Evolutionary conservation across 257 asterid genomes (phyloP).

Genomic region (Solanum clarkiae): DNA sequence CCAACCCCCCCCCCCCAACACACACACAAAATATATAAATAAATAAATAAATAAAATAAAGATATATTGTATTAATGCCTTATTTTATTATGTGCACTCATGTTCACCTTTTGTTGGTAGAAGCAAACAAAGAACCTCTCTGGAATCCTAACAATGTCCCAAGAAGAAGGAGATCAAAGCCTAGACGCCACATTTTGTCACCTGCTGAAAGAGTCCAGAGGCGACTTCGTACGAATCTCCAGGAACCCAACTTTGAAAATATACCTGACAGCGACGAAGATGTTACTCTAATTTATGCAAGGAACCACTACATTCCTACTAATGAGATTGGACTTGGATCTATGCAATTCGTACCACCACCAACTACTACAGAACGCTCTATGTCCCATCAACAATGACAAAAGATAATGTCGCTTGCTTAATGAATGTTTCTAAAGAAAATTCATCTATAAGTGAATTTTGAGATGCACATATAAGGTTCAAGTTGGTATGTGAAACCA

Average conservation of each 20-base stretch:
- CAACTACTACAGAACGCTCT: background rate
- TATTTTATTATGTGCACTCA: background rate
- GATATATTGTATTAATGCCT: background rate
- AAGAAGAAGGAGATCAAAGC: slow-evolving; percentile 25
- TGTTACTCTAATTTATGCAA: slow-evolving; percentile 11
- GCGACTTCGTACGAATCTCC: slow-evolving; percentile 2
- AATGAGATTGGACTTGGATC: slow-evolving; percentile 53
- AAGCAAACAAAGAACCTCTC: background rate
- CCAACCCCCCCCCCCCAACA: background rate
- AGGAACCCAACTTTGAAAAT: background rate
- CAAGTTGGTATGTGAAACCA: background rate
- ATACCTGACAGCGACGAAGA: background rate
- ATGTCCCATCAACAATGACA: background rate
- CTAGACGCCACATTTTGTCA: slow-evolving; percentile 12
- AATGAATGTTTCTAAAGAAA: background rate
- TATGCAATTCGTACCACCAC: background rate
- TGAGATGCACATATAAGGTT: background rate
- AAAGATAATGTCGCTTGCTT: background rate
- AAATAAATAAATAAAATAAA: too few species aligned
- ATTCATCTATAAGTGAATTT: background rate
- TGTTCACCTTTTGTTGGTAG: slow-evolving; percentile 2
- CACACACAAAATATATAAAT: too few species aligned
- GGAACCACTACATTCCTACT: slow-evolving; percentile 9
- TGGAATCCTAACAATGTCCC: slow-evolving; percentile 12
- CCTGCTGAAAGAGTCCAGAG: slow-evolving; percentile 14